Base-by-base conservation (phyloP, 805 yeast species). In the Suhomyces emberorum region DNA sequence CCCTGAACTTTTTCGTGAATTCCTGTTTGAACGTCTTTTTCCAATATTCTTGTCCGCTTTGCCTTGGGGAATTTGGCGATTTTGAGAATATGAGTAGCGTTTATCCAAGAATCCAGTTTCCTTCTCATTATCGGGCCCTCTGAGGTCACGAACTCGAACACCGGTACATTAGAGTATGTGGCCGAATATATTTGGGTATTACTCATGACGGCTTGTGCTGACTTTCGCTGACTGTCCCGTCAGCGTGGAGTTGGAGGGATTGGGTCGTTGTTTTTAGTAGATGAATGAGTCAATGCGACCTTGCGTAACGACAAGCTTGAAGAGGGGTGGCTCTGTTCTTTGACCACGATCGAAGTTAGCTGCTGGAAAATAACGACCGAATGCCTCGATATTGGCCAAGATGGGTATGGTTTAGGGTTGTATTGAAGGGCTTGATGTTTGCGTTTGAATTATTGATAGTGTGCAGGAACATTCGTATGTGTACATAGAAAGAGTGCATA, bases 121-220 rank as follows among this genome's bases (percentile, higher is more conserved):
- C 88, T 65, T 35, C 86, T 66, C 86, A 81, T 81, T 21, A 82
- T 78, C 14, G 83, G 85, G 23, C 83, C 82, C 35, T 81, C 86
- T 22, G 76, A 69, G 28, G 85, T 74, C 32, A 79, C 80, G 54
- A 80, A 72, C 57, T 83, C 88, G 47, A 68, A 68, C 45, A 68
- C 74, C 9, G 93, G 85, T 36, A 86, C 84, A 48, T 88, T 77
- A 26, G 89, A 74, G 65, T 85, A 83, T 16, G 85, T 81, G 28
- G 84, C 83, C 2, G 88, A 81, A 56, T 81, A 83, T 22, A 83
- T 52, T 40, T 56, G 60, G 22, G 49, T 45, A 35, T 34, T 41
- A 20, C 33, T 38, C 42, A 30, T 25, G 21, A 10, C 16, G 34
- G 9, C 22, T 20, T 9, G n/a, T n/a, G n/a, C n/a, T n/a, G n/a